Conservation (phyloP, 1,139 yeast genomes). For the Yamadazyma atlantica region DNA sequence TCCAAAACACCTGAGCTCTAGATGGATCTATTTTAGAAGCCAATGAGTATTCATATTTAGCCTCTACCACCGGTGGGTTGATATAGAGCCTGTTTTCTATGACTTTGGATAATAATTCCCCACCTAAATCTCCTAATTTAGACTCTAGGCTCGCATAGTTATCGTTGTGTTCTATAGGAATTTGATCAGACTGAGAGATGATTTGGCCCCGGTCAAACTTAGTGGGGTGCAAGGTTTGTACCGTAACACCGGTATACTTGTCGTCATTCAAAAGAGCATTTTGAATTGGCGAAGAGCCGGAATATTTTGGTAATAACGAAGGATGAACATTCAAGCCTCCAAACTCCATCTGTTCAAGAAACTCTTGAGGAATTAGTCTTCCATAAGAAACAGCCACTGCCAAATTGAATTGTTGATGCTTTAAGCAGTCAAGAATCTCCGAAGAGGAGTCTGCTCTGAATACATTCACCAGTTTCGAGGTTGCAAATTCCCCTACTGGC, state of each 20-base stretch:
- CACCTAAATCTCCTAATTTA: conserved; percentile 60
- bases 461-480: conserved; percentile 31
- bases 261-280: conserved; percentile 70
- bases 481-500: conserved; percentile 53
- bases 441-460: conserved; percentile 57
- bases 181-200: conserved; percentile 53
- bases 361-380: conserved; percentile 62
- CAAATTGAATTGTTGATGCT: conserved; percentile 44
- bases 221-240: conserved; percentile 87
- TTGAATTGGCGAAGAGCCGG: conserved; percentile 93
- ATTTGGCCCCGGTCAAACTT: conserved; percentile 81
- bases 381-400: conserved; percentile 93
- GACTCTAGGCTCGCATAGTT: conserved; percentile 41
- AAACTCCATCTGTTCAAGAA: conserved; percentile 46
- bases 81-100: conserved; percentile 35
- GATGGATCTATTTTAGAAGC: conserved; percentile 55
- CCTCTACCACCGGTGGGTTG: conserved; percentile 16
- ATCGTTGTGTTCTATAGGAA: conserved; percentile 40
- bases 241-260: conserved; percentile 71
- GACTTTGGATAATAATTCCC: conserved; percentile 50
- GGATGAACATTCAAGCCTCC: conserved; percentile 95
- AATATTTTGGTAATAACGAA: conserved; percentile 74
- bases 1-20: conserved; percentile 48
- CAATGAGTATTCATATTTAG: conserved; percentile 41
- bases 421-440: conserved; percentile 46